phyloP scores from a whole-genome alignment of 345 rosid genomes.

The Rhodamnia argentea region DNA sequence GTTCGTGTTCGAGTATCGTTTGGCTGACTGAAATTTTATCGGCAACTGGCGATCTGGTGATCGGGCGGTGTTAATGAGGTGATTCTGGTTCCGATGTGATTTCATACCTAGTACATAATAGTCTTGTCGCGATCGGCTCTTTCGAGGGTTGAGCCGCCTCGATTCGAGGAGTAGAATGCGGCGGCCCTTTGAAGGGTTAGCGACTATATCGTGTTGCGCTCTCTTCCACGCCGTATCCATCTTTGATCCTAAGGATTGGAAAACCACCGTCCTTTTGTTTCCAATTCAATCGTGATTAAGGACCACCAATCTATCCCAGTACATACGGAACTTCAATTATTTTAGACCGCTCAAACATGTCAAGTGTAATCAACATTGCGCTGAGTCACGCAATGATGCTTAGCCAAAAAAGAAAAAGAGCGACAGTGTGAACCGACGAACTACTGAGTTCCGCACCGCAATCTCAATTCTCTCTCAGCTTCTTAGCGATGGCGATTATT shows the following conservation, averaged over 20 bases:
- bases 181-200: too few relatives aligned
- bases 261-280: not conserved
- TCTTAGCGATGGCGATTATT: not conserved
- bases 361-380: not conserved
- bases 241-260: not conserved
- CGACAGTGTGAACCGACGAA: not conserved
- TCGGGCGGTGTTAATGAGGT: not conserved
- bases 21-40: not conserved
- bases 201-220: not conserved
- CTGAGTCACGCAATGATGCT: not conserved
- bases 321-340: not conserved
- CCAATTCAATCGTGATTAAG: not conserved
- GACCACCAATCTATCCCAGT: not conserved
- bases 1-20: not conserved
- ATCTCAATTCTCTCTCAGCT: not conserved
- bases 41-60: not conserved
- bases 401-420: not conserved
- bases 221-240: not conserved
- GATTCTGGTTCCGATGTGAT: not conserved
- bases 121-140: not conserved
- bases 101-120: not conserved
- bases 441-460: not conserved
- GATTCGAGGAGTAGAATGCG: too few relatives aligned
- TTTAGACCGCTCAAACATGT: not conserved
- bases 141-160: too few relatives aligned